A percentile compares a stretch with the other conserved stretches of the same genome.
phyloP scores from a whole-genome alignment of 306 rosid genomes.

The Betula pendula region DNA sequence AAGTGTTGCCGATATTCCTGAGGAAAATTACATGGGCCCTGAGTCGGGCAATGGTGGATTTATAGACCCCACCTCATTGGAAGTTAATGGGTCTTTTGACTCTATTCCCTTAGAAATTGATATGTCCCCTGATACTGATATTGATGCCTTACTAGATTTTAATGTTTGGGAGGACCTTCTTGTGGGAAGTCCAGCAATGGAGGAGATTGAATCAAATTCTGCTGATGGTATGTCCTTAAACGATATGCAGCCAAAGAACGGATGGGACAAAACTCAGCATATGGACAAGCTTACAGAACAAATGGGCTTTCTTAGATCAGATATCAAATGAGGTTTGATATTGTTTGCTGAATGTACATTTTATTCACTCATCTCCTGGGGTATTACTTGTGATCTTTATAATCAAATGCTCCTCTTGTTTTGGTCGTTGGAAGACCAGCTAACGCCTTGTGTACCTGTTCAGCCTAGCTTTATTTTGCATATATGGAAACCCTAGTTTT shows the following conservation, averaged over 20 bases:
- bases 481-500: conserved; percentile 23
- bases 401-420: conserved; percentile 23
- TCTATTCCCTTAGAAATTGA: conserved; percentile 62
- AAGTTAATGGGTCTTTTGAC: conserved; percentile 40
- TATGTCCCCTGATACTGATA: conserved; percentile 57
- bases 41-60: conserved; percentile 49
- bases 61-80: conserved; percentile 51
- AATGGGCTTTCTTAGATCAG: conserved; percentile 87
- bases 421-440: conserved; percentile 28
- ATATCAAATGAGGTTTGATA: conserved; percentile 47
- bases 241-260: conserved; percentile 61
- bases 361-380: conserved; percentile 29
- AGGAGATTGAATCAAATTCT: conserved; percentile 47
- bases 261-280: conserved; percentile 61
- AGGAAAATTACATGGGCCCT: conserved; percentile 46
- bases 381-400: conserved; percentile 31
- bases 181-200: conserved; percentile 49
- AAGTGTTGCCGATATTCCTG: conserved; percentile 48
- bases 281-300: conserved; percentile 81
- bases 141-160: conserved; percentile 64
- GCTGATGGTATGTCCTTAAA: conserved; percentile 44
- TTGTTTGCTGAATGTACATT: conserved; percentile 42
- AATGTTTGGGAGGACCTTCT: conserved; percentile 61
- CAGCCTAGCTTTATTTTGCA: conserved; percentile 29
- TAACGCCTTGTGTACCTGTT: conserved; percentile 25